phyloP scores from a whole-genome alignment of 495 filamentous ascomycete genomes.

The Podospora didyma region DNA sequence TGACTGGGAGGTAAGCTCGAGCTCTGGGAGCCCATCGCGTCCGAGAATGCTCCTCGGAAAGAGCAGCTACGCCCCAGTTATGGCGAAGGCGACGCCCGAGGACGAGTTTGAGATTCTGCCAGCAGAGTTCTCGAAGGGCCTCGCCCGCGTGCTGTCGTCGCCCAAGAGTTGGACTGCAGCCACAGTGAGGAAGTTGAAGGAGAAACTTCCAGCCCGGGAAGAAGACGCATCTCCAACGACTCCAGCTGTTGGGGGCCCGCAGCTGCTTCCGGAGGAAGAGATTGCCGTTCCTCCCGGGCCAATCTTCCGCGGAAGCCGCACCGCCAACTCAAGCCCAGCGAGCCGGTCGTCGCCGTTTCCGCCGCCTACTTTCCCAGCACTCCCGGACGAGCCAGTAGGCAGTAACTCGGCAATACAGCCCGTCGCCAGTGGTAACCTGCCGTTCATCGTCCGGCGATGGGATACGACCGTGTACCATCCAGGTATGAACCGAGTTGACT shows the following conservation, averaged over 20 bases:
- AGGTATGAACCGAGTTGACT: slow-evolving; percentile 10
- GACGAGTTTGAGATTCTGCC: slow-evolving; percentile 22
- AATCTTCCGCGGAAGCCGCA: slow-evolving; percentile 26
- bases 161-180: slow-evolving; percentile 27
- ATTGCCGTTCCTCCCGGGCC: slow-evolving; percentile 6
- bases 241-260: not conserved
- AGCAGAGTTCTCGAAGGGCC: slow-evolving; percentile 28
- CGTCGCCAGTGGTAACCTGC: slow-evolving; percentile 12
- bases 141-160: slow-evolving; percentile 18
- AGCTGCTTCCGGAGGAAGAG: slow-evolving; percentile 5
- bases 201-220: slow-evolving; percentile 10
- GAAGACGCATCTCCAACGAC: slow-evolving; percentile 6
- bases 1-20: not conserved
- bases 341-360: slow-evolving; percentile 20
- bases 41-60: slow-evolving; percentile 21
- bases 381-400: slow-evolving; percentile 13
- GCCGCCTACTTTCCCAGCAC: slow-evolving; percentile 25
- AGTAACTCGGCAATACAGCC: slow-evolving; percentile 19
- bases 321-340: slow-evolving; percentile 26
- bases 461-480: slow-evolving; percentile 19
- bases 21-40: not conserved
- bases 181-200: slow-evolving; percentile 29
- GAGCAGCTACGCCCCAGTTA: slow-evolving; percentile 30
- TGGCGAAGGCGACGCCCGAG: slow-evolving; percentile 20
- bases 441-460: slow-evolving; percentile 20